Base-by-base conservation (phyloP, 2,329 filamentous ascomycete species). In the Trichoderma atrobrunneum region DNA sequence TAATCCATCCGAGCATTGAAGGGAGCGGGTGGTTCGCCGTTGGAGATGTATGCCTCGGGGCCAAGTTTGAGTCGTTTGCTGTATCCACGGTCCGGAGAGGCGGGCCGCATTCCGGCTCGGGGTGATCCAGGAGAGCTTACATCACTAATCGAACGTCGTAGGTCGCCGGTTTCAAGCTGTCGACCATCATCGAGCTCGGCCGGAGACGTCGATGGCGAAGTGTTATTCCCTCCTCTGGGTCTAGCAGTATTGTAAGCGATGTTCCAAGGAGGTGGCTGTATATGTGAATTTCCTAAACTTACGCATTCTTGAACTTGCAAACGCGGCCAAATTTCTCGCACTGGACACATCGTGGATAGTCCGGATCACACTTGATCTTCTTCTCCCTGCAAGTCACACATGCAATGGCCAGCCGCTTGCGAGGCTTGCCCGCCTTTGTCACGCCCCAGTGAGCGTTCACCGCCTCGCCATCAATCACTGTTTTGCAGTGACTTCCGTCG, bases 361-460 rank as follows among this genome's bases (percentile, higher is more conserved):
- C 94, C 1, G 94, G 95, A 75, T 97, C 94, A 78, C 95, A 98
- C 81, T 97, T 97, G 84, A 98, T 97, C 86, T 97, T 98, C 89
- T 97, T 98, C 83, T 97, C 94, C 65, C 95, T 89, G 80, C 95
- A 98, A 14, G 94, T 96, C 72, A 97, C 87, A 79, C 95, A 98
- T n/a, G 94, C 94, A 80, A 97, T 94, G 28, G 95, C 94, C 71
- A 97, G 86, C 71, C 95, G 88, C 84, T 98, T 98, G 76, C 95
- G 89, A 62, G 95, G 94, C 83, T 97, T 97, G 16, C 95, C 95
- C 2, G 95, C 94, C 82, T 97, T 97, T 43, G 95, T 97, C 11
- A 97, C 90, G 18, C 95, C 94, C 95, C 95, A 97, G 76, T 93
- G 93, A 1, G 94, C 93, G 79, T 97, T 97, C 66, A 97, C 94